A percentile compares a stretch with the other conserved stretches of the same genome.
phyloP scores from a whole-genome alignment of 1,284 basidiomycete genomes.

The Omphalotus olearius region DNA sequence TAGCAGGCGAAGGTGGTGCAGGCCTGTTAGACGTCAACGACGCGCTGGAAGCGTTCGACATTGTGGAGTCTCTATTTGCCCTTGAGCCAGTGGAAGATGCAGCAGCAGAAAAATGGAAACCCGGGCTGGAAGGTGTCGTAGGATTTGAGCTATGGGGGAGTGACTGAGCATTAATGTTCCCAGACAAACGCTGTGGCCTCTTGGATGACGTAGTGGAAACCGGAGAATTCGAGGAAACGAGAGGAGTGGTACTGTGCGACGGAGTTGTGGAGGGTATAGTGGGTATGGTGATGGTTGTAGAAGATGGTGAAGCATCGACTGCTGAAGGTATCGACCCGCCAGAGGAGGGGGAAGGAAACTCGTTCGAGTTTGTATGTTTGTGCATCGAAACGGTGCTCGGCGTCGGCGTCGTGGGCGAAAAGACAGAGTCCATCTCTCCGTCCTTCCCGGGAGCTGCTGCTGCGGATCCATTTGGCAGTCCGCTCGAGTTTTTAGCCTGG shows the following conservation, averaged over 20 bases:
- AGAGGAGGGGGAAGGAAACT: no score
- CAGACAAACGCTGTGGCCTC: no score
- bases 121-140: conserved; percentile 9
- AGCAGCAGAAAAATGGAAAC: conserved; percentile 10
- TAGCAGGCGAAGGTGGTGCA: conserved; percentile 60
- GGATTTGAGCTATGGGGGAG: not conserved
- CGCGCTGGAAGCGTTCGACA: conserved; percentile 17
- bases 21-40: conserved; percentile 51
- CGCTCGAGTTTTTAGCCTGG: conserved; percentile 12
- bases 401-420: conserved; percentile 7
- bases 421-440: not conserved
- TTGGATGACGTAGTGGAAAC: no score
- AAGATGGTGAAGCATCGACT: no score
- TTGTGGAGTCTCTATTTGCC: conserved; percentile 15
- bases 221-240: no score
- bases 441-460: not conserved
- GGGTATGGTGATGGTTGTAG: no score
- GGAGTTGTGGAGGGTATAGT: no score
- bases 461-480: not conserved
- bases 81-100: conserved; percentile 13
- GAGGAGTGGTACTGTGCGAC: no score
- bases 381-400: not conserved
- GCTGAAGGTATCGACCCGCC: no score
- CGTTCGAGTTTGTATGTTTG: no score
- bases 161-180: no score